Base-by-base conservation (phyloP, 1,139 yeast species). In the Suhomyces yuchorum region DNA sequence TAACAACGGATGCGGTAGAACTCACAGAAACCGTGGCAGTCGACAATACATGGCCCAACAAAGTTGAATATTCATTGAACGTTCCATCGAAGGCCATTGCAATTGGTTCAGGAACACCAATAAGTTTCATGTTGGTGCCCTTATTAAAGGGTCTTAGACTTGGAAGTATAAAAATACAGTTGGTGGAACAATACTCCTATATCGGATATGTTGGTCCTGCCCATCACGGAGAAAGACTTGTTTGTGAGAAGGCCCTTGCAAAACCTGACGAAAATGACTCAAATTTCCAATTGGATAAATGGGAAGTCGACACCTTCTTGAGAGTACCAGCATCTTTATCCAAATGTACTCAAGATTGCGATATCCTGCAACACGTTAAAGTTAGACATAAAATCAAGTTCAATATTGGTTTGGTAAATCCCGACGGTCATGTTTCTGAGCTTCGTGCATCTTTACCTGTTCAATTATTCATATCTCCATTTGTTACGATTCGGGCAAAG, bases 21-120 rank as follows among this genome's bases (percentile, higher is more conserved):
- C 73, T 92, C 39, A 79, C 95, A 0, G 98, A 93, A 67, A 90
- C 98, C 0, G 88, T 91, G 56, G 91, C 96, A 0, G 96, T 93
- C 19, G 97, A 91, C 61, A 93, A 93, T 63, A 85, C 93, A 0
- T 95, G 99, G 99, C 98, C 99, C 2, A 74, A 82, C 42, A 93
- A 93, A 65, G 89, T 93, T 41, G 98, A 95, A 59, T 93, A 93
- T 66, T 81, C 93, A 1, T 81, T 93, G 47, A 87, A 88, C 51
- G 84, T 89, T 8, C 97, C 98, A 0, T 77, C 92, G 14, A 85
- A 88, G 61, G 97, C 98, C 0, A 81, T 90, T 33, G 96, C 98
- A 0, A 84, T 93, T 37, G 99, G 99, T 1, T 84, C 96, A 0
- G 71, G 81, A 0, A 76, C 88, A 1, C 87, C 90, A 1, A 77